Evolutionary conservation across 1,284 basidiomycete genomes (phyloP), one percentile per base, ranked within the genome.

Genomic region (Sanghuangporus baumii): DNA sequence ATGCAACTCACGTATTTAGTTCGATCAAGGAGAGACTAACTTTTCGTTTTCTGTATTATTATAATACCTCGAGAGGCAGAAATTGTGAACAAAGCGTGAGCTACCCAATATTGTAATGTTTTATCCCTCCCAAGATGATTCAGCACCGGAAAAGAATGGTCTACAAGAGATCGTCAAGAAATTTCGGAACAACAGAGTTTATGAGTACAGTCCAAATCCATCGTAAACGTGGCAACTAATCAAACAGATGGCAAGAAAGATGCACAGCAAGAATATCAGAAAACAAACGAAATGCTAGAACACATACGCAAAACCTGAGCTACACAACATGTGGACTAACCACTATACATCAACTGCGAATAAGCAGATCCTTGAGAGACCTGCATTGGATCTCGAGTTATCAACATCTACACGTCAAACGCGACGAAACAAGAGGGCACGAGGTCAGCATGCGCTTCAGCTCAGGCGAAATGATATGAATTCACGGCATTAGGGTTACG

Each of bases 321-420:
- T 3, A 31, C 26, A 31, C 26, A 31, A 31, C 26, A 31, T 31
- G 26, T 31, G 26, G 54, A 56, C 47, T 23, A 59, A 18, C 58
- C 34, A 9, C 47, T 12, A 48, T 59, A 59, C 58, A 59, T 51
- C 18, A 59, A 38, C n/a, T 59, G 58, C 31, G 58, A 52, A 34
- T 59, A 59, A 36, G 47, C 50, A 8, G 58, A 14, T 18, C 50
- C 47, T 38, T 51, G 58, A 0, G 58, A 54, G n/a, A 59, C 50
- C 11, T 50, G 50, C 31, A 48, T 37, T 1, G 52, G 7, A 40
- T 59, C 58, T 12, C 50, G 58, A 34, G 50, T 48, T n/a, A 26
- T 41, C 47, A 41, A 37, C 50, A 54, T 37, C 58, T 51, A 37
- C 41, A 14, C 14, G 41, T 43, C 41, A 12, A 43, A 14, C 41